Conservation (phyloP, 441 rosid species). For the Adansonia madagascariensis region DNA sequence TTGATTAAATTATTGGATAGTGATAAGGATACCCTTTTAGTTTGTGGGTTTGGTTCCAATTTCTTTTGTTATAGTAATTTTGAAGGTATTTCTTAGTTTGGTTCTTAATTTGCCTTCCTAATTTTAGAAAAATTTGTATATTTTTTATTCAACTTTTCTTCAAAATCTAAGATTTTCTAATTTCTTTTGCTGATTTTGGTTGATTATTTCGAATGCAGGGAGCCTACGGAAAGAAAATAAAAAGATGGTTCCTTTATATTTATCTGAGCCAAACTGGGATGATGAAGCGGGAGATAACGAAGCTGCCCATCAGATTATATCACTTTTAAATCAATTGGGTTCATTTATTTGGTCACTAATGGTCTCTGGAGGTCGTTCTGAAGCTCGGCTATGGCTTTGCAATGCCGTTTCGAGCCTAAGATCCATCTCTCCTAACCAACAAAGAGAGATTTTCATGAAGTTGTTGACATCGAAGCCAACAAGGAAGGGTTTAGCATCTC, state of each 20-base stretch:
- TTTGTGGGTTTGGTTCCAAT: not conserved
- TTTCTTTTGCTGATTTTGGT: not conserved
- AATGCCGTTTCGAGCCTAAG: constrained; percentile 47
- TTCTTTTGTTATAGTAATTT: not conserved
- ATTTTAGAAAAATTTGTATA: not conserved
- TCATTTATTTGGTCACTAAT: constrained; percentile 64
- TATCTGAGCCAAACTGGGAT: constrained; percentile 49
- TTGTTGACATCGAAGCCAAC: constrained; percentile 53
- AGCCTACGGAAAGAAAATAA: not conserved
- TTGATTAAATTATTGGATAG: not conserved
- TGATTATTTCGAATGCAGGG: not conserved
- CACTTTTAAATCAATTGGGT: constrained; percentile 53
- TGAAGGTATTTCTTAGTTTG: not conserved
- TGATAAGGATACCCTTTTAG: not conserved
- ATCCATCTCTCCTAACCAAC: constrained; percentile 48
- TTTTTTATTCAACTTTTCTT: not conserved
- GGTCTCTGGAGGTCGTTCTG: constrained; percentile 63
- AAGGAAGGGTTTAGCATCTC: constrained; percentile 56
- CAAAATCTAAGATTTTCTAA: not conserved
- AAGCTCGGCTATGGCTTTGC: constrained; percentile 85
- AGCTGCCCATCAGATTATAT: constrained; percentile 38
- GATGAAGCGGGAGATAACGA: constrained; percentile 34
- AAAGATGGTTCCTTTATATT: constrained; percentile 56
- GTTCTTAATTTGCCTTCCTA: not conserved
- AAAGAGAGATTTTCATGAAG: constrained; percentile 56